Conservation (phyloP, 768 basidiomycete genomes). For the Panaeolus cyanescens region DNA sequence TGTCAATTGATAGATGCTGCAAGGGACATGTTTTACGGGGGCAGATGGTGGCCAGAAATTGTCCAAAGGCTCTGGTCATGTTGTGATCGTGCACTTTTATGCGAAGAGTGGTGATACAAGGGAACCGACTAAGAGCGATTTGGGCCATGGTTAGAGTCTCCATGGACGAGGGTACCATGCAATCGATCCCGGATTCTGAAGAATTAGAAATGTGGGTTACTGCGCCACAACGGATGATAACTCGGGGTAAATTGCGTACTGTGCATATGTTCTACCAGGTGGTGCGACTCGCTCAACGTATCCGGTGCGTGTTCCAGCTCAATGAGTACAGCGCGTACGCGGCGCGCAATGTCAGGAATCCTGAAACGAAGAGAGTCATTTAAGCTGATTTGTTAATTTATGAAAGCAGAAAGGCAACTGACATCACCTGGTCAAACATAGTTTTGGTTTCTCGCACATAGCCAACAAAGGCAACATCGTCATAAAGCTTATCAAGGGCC, state of each 20-base stretch:
- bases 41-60: background rate
- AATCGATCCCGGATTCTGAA: background rate
- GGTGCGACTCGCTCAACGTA: background rate
- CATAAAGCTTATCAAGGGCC: background rate
- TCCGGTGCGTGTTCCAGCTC: background rate
- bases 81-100: background rate
- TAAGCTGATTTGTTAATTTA: background rate
- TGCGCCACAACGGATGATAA: background rate
- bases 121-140: background rate
- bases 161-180: background rate
- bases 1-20: background rate
- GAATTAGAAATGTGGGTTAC: background rate
- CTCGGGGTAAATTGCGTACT: background rate
- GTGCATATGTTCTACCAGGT: background rate
- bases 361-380: background rate
- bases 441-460: constrained; percentile 1
- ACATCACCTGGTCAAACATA: constrained; percentile 2
- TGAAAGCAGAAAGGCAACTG: background rate
- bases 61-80: background rate
- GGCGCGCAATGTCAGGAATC: background rate
- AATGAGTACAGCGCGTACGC: background rate
- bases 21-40: background rate
- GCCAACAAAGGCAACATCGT: background rate
- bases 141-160: constrained; percentile 1
- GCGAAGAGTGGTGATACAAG: background rate